phyloP scores from a whole-genome alignment of 23 red algal genomes.

The Chondrus crispus region DNA sequence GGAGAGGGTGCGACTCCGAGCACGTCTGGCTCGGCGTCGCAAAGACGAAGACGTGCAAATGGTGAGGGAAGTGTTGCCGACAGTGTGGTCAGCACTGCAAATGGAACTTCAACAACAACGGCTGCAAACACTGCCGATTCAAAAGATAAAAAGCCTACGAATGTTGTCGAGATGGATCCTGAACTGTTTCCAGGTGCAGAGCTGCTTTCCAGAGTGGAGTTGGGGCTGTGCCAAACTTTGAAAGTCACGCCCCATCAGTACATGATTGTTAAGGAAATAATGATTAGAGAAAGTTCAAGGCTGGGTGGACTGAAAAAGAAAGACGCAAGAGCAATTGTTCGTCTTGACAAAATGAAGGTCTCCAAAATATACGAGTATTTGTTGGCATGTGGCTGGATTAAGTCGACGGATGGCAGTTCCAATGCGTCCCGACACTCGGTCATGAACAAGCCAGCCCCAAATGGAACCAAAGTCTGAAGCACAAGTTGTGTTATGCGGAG shows the following conservation, averaged over 20 bases:
- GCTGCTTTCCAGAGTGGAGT: constrained; percentile 67
- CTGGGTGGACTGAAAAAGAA: constrained; percentile 66
- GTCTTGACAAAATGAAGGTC: constrained; percentile 62
- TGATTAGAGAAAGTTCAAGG: constrained; percentile 82
- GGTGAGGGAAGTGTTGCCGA: constrained; percentile 34
- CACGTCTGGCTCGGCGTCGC: not conserved
- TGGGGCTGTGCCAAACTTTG: constrained; percentile 71
- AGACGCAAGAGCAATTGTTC: constrained; percentile 76
- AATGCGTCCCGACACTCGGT: not conserved
- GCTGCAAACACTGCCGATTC: not conserved
- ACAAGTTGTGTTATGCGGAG: no score
- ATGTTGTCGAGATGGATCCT: constrained; percentile 39
- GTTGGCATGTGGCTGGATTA: constrained; percentile 61
- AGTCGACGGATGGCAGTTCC: not conserved
- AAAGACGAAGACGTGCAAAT: constrained; percentile 34
- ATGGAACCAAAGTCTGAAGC: constrained; percentile 29
- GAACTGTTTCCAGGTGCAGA: constrained; percentile 83
- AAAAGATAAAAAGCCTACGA: constrained; percentile 12
- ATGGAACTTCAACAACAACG: not conserved
- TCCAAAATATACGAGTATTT: constrained; percentile 76
- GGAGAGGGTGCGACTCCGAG: not conserved
- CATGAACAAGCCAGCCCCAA: not conserved
- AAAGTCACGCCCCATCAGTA: constrained; percentile 86
- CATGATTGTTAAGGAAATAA: constrained; percentile 77
- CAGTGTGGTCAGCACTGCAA: not conserved